A percentile compares a stretch with the other conserved stretches of the same genome.
phyloP scores from a whole-genome alignment of 495 filamentous ascomycete species.

The Friedmanniomyces endolithicus region DNA sequence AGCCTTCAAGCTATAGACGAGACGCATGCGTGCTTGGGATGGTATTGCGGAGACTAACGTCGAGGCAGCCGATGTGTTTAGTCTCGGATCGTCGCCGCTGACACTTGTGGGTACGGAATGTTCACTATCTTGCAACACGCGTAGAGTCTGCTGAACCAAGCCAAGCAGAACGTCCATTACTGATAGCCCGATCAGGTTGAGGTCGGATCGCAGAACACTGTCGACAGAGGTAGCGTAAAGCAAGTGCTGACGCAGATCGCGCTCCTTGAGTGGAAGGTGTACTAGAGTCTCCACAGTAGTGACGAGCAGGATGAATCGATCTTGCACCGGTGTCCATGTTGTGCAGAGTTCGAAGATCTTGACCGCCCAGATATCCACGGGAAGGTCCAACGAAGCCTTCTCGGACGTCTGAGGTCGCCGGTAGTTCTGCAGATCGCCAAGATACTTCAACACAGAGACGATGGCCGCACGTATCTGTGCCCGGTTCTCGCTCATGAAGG shows the following conservation, averaged over 20 bases:
- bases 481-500: constrained; percentile 64
- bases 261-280: constrained; percentile 49
- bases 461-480: constrained; percentile 66
- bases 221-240: constrained; percentile 62
- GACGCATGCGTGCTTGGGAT: constrained; percentile 37
- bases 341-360: constrained; percentile 54
- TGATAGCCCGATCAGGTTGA: constrained; percentile 87
- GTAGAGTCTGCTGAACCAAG: constrained; percentile 64
- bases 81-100: constrained; percentile 22
- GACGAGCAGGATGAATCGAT: constrained; percentile 75
- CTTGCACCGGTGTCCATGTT: constrained; percentile 64
- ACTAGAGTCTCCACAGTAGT: constrained; percentile 64
- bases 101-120: constrained; percentile 4
- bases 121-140: constrained; percentile 53
- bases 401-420: constrained; percentile 10
- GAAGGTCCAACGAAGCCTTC: constrained; percentile 18
- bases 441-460: constrained; percentile 55
- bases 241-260: constrained; percentile 54
- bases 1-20: constrained; percentile 55
- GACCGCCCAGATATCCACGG: constrained; percentile 56
- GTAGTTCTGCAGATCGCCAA: constrained; percentile 37
- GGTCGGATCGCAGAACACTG: constrained; percentile 68
- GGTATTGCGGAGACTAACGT: constrained; percentile 14
- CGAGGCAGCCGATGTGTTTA: constrained; percentile 3
- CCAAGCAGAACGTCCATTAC: constrained; percentile 83